These are phyloP conservation scores for Phytophthora kernoviae DNA, from an alignment of 352 stramenopile genomes.

Conservation along the genomic window DNA sequence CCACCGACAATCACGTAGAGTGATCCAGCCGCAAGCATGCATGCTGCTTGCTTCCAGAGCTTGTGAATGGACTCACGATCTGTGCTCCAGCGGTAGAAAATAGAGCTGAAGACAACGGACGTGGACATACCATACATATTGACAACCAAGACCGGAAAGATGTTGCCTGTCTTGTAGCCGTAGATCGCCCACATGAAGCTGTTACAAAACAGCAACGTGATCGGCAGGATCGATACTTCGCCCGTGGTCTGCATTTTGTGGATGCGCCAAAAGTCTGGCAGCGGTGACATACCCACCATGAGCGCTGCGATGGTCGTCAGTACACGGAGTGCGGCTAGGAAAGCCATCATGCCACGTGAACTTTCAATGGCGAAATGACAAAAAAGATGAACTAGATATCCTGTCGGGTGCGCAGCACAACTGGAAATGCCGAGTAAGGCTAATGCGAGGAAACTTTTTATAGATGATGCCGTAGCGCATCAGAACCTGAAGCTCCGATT, in stretches of 20 bases:
- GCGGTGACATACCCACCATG: slow-evolving; percentile 35
- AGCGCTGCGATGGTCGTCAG: slow-evolving; percentile 34
- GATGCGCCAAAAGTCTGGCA: slow-evolving; percentile 39
- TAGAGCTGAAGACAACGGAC: slow-evolving; percentile 29
- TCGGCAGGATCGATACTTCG: slow-evolving; percentile 35
- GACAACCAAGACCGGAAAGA: slow-evolving; percentile 36
- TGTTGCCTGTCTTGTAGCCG: slow-evolving; percentile 38
- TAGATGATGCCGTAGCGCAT: not conserved
- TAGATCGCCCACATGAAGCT: slow-evolving; percentile 49
- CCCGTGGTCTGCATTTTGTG: slow-evolving; percentile 35
- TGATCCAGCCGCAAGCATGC: slow-evolving; percentile 13
- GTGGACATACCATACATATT: slow-evolving; percentile 33
- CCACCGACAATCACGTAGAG: slow-evolving; percentile 36
- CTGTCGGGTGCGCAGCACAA: slow-evolving; percentile 14
- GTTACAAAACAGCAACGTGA: slow-evolving; percentile 39
- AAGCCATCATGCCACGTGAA: slow-evolving; percentile 4
- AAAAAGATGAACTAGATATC: not conserved
- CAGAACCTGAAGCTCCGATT: slow-evolving; percentile 13
- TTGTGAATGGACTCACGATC: slow-evolving; percentile 27
- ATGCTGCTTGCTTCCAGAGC: slow-evolving; percentile 22
- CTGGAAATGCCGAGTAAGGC: slow-evolving; percentile 18
- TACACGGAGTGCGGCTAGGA: slow-evolving; percentile 29
- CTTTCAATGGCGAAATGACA: not conserved
- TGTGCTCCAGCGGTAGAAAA: slow-evolving; percentile 36
- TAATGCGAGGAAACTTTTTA: slow-evolving; percentile 1